phyloP scores from a whole-genome alignment of 257 asterid species.

The Rhazya stricta region DNA sequence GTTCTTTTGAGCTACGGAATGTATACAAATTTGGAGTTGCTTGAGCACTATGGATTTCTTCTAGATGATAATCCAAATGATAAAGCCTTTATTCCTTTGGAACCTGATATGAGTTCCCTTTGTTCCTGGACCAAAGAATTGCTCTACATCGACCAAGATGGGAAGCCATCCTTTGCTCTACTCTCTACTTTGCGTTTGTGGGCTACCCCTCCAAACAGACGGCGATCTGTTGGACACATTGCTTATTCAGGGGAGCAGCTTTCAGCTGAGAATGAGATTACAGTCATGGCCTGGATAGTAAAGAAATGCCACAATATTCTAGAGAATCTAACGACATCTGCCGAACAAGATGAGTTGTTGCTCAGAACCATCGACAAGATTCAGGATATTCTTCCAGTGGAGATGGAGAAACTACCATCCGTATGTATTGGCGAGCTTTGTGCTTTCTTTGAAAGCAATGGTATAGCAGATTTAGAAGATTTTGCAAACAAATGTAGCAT shows the following conservation, averaged over 20 bases:
- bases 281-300: constrained; percentile 45
- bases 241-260: constrained; percentile 56
- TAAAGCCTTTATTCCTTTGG: constrained; percentile 64
- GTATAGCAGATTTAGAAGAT: constrained; percentile 12
- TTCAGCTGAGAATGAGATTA: constrained; percentile 54
- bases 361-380: constrained; percentile 35
- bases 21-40: constrained; percentile 89
- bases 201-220: constrained; percentile 60
- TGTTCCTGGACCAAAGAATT: constrained; percentile 69
- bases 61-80: constrained; percentile 71
- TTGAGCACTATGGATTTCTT: constrained; percentile 88
- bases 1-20: constrained; percentile 92
- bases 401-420: constrained; percentile 21
- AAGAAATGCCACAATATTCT: constrained; percentile 39
- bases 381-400: constrained; percentile 21
- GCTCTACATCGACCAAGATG: constrained; percentile 58
- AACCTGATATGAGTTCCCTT: constrained; percentile 56
- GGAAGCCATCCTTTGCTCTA: constrained; percentile 71
- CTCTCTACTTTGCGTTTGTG: constrained; percentile 65
- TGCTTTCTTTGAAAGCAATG: constrained; percentile 30
- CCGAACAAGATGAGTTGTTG: constrained; percentile 51
- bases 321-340: constrained; percentile 36
- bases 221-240: constrained; percentile 47
- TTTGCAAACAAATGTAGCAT: not conserved
- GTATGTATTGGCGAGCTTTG: constrained; percentile 33